These are phyloP conservation scores for Botrytis aclada DNA, from an alignment of 2,329 filamentous ascomycete species.

Conservation along the genomic window DNA sequence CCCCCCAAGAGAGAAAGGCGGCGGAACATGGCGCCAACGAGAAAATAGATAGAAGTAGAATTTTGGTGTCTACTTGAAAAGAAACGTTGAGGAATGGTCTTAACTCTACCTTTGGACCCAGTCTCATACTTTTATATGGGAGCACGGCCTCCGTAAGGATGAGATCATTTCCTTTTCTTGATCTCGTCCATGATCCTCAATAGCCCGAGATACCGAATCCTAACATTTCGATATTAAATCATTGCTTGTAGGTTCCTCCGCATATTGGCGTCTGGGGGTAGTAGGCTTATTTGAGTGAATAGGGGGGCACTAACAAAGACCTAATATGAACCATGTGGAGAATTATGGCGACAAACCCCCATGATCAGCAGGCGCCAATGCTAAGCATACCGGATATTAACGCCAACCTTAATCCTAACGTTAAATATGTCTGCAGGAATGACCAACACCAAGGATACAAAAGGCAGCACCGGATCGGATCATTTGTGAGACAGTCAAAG, in stretches of 20 bases:
- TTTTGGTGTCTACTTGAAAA: background rate
- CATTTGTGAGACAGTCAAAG: conserved; percentile 12
- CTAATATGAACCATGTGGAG: background rate
- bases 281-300: background rate
- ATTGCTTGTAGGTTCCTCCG: background rate
- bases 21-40: background rate
- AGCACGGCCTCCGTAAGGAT: too few species aligned
- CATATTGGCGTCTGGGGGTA: conserved; percentile 10
- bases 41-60: background rate
- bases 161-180: background rate
- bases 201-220: conserved; percentile 6
- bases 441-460: background rate
- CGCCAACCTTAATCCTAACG: background rate
- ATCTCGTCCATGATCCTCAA: conserved; percentile 1
- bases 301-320: background rate
- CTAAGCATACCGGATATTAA: conserved; percentile 5
- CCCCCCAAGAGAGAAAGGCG: background rate
- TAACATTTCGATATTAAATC: background rate
- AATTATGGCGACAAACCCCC: background rate
- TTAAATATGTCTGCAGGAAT: background rate
- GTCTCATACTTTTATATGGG: conserved; percentile 6
- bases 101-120: background rate
- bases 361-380: conserved; percentile 2
- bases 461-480: conserved; percentile 16
- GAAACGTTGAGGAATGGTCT: background rate